Conservation (phyloP, 78 protist genomes). For the slime mould (Dictyostelium discoideum) region DNA sequence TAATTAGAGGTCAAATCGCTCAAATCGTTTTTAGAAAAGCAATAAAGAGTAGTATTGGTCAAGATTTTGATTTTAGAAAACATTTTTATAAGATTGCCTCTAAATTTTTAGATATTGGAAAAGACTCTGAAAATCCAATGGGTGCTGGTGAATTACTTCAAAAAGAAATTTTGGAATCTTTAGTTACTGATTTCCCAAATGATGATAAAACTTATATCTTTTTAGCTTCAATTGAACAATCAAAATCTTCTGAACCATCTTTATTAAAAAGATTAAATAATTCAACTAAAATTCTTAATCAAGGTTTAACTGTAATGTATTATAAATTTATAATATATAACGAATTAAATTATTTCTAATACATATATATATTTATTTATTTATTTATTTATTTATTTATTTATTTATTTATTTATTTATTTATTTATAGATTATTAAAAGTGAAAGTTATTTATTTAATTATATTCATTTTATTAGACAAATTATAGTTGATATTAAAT, state of each 20-base stretch:
- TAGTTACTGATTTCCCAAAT: conserved; percentile 23
- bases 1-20: conserved; percentile 55
- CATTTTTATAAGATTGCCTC: conserved; percentile 42
- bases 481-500: background rate
- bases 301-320: background rate
- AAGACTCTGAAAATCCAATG: conserved; percentile 1
- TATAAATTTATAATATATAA: background rate
- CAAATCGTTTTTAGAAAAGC: conserved; percentile 43
- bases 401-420: background rate
- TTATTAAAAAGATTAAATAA: background rate
- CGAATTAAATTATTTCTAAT: background rate
- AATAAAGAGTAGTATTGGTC: background rate
- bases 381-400: background rate
- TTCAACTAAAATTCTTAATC: background rate
- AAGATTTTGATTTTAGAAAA: conserved; percentile 72
- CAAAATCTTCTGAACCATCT: background rate
- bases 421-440: background rate
- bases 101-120: conserved; percentile 23
- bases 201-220: conserved; percentile 21
- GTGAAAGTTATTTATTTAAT: background rate
- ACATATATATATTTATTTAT: background rate
- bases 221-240: conserved; percentile 23
- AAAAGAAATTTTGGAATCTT: conserved; percentile 8
- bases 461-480: conserved; percentile 6
- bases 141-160: conserved; percentile 33